Conservation (phyloP, 2,329 filamentous ascomycete species). For the Chaetomium globosum region DNA sequence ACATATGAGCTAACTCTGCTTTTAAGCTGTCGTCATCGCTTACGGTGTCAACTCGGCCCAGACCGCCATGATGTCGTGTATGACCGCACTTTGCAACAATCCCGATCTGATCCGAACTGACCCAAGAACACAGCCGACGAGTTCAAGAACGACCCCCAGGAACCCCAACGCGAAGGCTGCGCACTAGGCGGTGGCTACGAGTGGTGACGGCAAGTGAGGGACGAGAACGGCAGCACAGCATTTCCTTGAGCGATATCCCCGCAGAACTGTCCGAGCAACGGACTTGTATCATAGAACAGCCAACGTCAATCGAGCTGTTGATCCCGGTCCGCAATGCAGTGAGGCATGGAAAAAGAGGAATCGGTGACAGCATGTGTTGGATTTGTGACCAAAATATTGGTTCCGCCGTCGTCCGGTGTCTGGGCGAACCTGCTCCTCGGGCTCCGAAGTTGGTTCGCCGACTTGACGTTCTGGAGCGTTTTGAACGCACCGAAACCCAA, state of each 20-base stretch:
- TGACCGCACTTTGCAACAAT: conserved; percentile 33
- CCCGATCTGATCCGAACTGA: conserved; percentile 27
- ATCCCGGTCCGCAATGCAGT: conserved; percentile 15
- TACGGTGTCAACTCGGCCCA: conserved; percentile 90
- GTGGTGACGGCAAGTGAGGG: conserved; percentile 28
- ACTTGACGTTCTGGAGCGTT: conserved; percentile 3
- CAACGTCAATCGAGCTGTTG: conserved; percentile 37
- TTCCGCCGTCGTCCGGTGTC: background rate
- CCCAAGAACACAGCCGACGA: conserved; percentile 69
- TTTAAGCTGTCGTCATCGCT: conserved; percentile 75
- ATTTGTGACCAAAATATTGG: background rate
- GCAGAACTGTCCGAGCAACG: conserved; percentile 34
- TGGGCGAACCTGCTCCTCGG: background rate
- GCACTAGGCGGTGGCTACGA: conserved; percentile 47
- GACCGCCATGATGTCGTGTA: conserved; percentile 77
- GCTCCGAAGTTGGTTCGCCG: background rate
- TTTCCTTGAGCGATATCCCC: conserved; percentile 32
- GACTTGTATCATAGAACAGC: conserved; percentile 49
- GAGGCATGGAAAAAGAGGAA: conserved; percentile 9
- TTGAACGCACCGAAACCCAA: conserved; percentile 19
- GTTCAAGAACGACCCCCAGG: conserved; percentile 95
- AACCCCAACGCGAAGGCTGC: conserved; percentile 65
- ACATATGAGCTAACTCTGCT: background rate
- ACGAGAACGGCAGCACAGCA: conserved; percentile 31
- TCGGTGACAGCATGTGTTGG: background rate